Conservation (phyloP, 176 grass and related monocot species). For the Aechmea fasciata region DNA sequence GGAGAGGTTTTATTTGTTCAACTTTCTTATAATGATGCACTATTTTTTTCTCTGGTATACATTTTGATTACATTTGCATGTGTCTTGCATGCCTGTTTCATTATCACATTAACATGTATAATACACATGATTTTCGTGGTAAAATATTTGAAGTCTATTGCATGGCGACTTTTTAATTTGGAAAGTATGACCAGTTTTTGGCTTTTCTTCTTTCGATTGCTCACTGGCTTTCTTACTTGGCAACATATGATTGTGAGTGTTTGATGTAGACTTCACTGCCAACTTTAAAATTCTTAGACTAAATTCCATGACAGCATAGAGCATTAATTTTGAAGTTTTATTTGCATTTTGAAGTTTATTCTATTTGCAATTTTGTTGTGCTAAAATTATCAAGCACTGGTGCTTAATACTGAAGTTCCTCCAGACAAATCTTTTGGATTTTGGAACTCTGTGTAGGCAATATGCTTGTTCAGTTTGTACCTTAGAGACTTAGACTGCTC, state of each 20-base stretch:
- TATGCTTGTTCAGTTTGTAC: not conserved
- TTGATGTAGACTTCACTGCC: not conserved
- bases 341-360: not conserved
- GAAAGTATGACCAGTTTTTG: not conserved
- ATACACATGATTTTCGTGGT: no score
- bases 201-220: not conserved
- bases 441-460: not conserved
- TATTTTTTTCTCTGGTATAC: not conserved
- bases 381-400: not conserved
- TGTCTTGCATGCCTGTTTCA: not conserved
- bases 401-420: not conserved
- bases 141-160: not conserved
- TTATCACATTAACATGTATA: not conserved
- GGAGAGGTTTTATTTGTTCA: slow-evolving; percentile 56
- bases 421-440: not conserved
- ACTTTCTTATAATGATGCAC: not conserved
- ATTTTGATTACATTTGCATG: not conserved
- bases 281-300: no score
- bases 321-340: not conserved
- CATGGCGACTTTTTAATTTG: not conserved
- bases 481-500: not conserved
- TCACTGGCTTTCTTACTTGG: not conserved
- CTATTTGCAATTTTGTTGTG: not conserved
- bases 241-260: not conserved
- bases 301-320: not conserved